Evolutionary conservation across 1,139 yeast genomes (phyloP), one percentile per base, ranked within the genome.

Genomic region (Yamadazyma epiphylla): DNA sequence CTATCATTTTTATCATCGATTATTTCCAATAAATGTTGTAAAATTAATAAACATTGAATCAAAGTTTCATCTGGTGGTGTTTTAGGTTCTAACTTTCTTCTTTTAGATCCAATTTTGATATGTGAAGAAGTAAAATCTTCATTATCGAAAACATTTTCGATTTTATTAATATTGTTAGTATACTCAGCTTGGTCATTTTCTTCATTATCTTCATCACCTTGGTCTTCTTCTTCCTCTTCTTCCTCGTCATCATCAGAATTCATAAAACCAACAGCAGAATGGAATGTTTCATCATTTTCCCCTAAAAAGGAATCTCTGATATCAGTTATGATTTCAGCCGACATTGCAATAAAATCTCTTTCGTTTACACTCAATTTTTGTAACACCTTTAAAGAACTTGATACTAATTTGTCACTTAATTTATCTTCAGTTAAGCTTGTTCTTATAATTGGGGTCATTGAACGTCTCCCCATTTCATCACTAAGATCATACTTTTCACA

Each of bases 401-500:
- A 69, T 19, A 81, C 69, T 13, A 84, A 57, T 2, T 63, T 53
- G 27, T 80, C 85, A 1, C 65, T 46, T 15, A 85, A 58, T 13
- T 70, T 66, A 33, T 75, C 80, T 29, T 72, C 67, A 1, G 77
- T 64, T 35, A 82, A 58, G 9, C 80, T 63, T 19, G 76, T 64
- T 56, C 96, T 74, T 12, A 88, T 69, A 4, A 83, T 73, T 32
- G 78, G 82, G 26, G 87, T 59, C 78, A 87, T 81, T 29, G 80
- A 77, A 51, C 95, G 72, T 49, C 97, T 75, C 5, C 97, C 96
- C 30, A 85, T 75, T 53, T 89, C 96, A 58, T 91, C 98, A 42
- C 89, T 82, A 48, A 77, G 87, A 52, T 91, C 98, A 49, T 81
- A 84, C 23, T 76, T 76, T 26, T 72, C 72, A 0, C 91, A 80